Conservation (phyloP, 83 land plant genomes). For the Thuja plicata region DNA sequence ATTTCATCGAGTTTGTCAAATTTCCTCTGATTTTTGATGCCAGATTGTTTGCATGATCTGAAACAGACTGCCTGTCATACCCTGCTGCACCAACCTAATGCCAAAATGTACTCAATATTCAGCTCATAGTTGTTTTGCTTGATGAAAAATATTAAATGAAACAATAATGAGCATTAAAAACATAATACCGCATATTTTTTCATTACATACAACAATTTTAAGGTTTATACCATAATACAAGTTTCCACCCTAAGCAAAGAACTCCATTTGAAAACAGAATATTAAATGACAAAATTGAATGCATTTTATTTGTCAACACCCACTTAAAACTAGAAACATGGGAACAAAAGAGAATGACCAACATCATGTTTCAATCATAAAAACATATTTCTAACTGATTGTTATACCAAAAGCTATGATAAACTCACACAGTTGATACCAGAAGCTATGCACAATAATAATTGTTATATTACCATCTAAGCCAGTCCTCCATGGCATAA, state of each 20-base stretch:
- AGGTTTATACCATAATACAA: not conserved
- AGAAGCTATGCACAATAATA: no score
- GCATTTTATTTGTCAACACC: not conserved
- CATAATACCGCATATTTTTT: not conserved
- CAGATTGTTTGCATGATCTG: slow-evolving; percentile 96
- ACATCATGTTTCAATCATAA: not conserved
- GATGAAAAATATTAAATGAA: not conserved
- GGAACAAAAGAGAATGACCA: not conserved
- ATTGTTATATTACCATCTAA: not conserved
- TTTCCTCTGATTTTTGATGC: slow-evolving; percentile 89
- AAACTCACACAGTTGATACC: no score
- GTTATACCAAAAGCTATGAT: no score
- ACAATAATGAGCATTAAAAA: not conserved
- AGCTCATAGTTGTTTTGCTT: not conserved
- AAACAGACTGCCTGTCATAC: slow-evolving; percentile 94
- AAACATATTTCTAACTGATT: not conserved
- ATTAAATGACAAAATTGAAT: no score
- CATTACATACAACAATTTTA: not conserved
- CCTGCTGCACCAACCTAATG: slow-evolving; percentile 75
- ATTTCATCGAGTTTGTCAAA: slow-evolving; percentile 95
- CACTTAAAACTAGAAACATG: not conserved
- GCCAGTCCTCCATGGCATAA: not conserved
- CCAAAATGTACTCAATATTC: not conserved
- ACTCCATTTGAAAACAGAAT: not conserved
- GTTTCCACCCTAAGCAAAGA: not conserved